phyloP scores from a whole-genome alignment of 2,329 filamentous ascomycete species.

The Geosmithia morbida region DNA sequence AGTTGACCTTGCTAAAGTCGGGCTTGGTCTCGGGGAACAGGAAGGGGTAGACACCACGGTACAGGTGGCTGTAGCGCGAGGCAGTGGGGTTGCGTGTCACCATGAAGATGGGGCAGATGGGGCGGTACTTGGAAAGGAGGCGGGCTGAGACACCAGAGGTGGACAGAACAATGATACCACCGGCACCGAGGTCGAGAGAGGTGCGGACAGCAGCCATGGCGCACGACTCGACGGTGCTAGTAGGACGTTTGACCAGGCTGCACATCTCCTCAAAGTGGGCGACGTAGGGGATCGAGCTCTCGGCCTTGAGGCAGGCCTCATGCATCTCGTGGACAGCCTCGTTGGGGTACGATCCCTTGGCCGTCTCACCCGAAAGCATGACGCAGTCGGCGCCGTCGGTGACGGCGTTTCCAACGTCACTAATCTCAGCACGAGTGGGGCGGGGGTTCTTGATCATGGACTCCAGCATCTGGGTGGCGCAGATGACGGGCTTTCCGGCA shows the following conservation, averaged over 20 bases:
- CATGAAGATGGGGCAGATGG: slow-evolving; percentile 99
- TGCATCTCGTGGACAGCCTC: slow-evolving; percentile 97
- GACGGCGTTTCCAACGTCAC: slow-evolving; percentile 94
- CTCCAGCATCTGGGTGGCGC: slow-evolving; percentile 98
- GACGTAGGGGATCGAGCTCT: slow-evolving; percentile 95
- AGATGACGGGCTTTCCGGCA: slow-evolving; percentile 96
- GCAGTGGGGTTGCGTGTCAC: slow-evolving; percentile 77
- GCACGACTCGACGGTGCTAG: slow-evolving; percentile 81
- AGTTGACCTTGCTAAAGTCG: slow-evolving; percentile 82
- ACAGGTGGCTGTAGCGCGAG: slow-evolving; percentile 83
- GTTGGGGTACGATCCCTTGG: slow-evolving; percentile 88
- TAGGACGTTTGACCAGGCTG: slow-evolving; percentile 67
- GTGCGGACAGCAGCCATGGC: slow-evolving; percentile 95
- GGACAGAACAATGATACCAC: slow-evolving; percentile 89
- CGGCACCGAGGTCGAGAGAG: slow-evolving; percentile 89
- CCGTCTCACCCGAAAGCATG: slow-evolving; percentile 98
- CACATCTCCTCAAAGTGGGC: slow-evolving; percentile 93
- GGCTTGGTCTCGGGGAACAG: slow-evolving; percentile 86
- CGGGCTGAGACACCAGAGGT: slow-evolving; percentile 92
- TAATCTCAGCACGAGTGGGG: slow-evolving; percentile 95
- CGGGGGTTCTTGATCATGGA: slow-evolving; percentile 99
- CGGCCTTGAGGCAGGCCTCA: slow-evolving; percentile 90
- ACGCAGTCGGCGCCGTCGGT: slow-evolving; percentile 97
- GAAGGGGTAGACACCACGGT: slow-evolving; percentile 97
- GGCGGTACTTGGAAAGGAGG: slow-evolving; percentile 94